Base-by-base conservation (phyloP, 257 asterid genomes). In the Ajuga chamaepitys region DNA sequence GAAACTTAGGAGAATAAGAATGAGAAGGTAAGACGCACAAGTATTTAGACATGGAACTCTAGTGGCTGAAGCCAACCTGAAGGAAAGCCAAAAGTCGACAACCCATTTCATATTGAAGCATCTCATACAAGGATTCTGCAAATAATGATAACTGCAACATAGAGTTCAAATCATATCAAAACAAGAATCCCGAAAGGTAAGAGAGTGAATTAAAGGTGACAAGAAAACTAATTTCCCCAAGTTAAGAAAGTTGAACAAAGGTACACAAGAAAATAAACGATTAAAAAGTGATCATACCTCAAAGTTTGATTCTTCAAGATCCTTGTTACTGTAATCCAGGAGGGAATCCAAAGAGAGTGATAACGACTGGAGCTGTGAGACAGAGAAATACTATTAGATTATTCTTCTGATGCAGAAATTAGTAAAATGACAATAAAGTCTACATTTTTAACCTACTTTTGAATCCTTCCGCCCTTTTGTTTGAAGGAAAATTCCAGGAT, bases 71-170 rank as follows among this genome's bases (percentile, higher is more conserved):
- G 32, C 80, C 47, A 80, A 91, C 99, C 99, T 94, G 86, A 53
- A 94, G 96, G 84, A 94, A 94, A 61, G 72, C 48, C 70, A 90
- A 75, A 54, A 94, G 87, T 24, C 97, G 87, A 69, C 82, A 79
- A 47, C 95, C 99, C 99, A 94, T 94, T 78, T 85, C 85, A 59
- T 80, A 86, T 70, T 93, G 95, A 70, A 94, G 95, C 96, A 94
- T 86, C 82, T 94, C 99, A 74, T 84, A 80, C 38, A 94, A 73
- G 72, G 95, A 74, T 73, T 94, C 99, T 0, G 96, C 97, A 78
- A 94, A 88, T 69, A 94, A 59, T 20, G 97, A 94, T 61, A 94
- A 74, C 99, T 94, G 84, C 78, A 78, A 62, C 74, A 68, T 21
- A 11, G 52, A 58, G 61, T 47, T 34, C 20, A 32, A 47, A 32